phyloP scores from a whole-genome alignment of 2,329 filamentous ascomycete species.

The Parastagonospora avenae region DNA sequence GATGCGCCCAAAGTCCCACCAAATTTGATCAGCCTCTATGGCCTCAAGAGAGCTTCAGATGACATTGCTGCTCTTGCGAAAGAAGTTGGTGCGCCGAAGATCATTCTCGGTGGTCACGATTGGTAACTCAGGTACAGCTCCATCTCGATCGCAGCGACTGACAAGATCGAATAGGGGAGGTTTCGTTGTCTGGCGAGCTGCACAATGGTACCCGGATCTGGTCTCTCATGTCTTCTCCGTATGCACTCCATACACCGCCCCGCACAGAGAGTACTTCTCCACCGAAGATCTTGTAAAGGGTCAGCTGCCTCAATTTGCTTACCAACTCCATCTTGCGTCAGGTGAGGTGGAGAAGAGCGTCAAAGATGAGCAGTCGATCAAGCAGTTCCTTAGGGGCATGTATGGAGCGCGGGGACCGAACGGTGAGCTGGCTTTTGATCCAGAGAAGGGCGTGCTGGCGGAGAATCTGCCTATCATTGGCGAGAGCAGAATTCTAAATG shows the following conservation, averaged over 20 bases:
- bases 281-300: slow-evolving; percentile 64
- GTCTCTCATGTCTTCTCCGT: slow-evolving; percentile 77
- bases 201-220: slow-evolving; percentile 70
- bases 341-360: slow-evolving; percentile 57
- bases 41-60: slow-evolving; percentile 69
- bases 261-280: slow-evolving; percentile 58
- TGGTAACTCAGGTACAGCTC: slow-evolving; percentile 57
- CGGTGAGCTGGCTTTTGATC: slow-evolving; percentile 63
- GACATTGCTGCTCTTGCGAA: slow-evolving; percentile 76
- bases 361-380: slow-evolving; percentile 65
- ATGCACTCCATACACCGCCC: slow-evolving; percentile 72
- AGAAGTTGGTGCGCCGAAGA: slow-evolving; percentile 59
- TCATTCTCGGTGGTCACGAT: slow-evolving; percentile 90
- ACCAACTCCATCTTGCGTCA: slow-evolving; percentile 80
- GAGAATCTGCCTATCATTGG: slow-evolving; percentile 65
- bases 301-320: slow-evolving; percentile 72
- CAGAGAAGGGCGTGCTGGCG: slow-evolving; percentile 66
- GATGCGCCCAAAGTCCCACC: slow-evolving; percentile 62
- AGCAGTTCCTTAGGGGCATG: slow-evolving; percentile 71
- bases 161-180: slow-evolving; percentile 65
- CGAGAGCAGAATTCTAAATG: slow-evolving; percentile 63
- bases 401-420: slow-evolving; percentile 69
- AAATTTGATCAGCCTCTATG: slow-evolving; percentile 66
- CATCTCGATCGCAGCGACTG: not conserved
- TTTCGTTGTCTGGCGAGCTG: slow-evolving; percentile 73